phyloP scores from a whole-genome alignment of 2,329 filamentous ascomycete genomes.

The Zasmidium cellare region DNA sequence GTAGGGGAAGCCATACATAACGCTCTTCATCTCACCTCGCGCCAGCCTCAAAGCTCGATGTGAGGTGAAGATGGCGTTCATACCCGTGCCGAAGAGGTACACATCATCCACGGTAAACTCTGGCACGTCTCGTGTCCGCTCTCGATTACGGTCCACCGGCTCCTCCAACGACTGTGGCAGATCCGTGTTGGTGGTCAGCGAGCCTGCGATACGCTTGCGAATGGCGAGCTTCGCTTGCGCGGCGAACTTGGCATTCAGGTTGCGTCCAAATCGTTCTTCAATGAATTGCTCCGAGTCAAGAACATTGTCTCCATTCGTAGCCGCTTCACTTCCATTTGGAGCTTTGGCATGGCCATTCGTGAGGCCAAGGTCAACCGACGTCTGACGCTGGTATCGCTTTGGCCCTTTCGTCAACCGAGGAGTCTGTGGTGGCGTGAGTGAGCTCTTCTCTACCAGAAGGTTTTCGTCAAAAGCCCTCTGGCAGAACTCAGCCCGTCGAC shows the following conservation, averaged over 20 bases:
- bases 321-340: conserved; percentile 20
- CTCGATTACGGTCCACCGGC: conserved; percentile 35
- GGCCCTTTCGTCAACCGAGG: conserved; percentile 66
- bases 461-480: conserved; percentile 71
- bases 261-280: conserved; percentile 91
- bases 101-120: conserved; percentile 82
- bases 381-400: conserved; percentile 71
- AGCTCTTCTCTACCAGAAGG: conserved; percentile 56
- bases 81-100: conserved; percentile 83
- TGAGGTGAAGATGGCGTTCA: conserved; percentile 91
- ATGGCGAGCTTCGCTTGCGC: conserved; percentile 83
- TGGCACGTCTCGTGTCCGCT: conserved; percentile 47
- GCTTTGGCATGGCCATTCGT: conserved; percentile 21
- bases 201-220: conserved; percentile 82
- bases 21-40: conserved; percentile 68
- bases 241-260: conserved; percentile 77
- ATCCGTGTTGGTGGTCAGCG: conserved; percentile 71
- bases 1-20: conserved; percentile 96
- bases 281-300: conserved; percentile 78
- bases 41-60: conserved; percentile 72
- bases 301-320: conserved; percentile 38
- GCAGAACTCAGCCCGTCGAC: conserved; percentile 87
- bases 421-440: conserved; percentile 33
- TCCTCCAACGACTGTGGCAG: conserved; percentile 57
- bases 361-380: conserved; percentile 47